Base-by-base conservation (phyloP, 306 rosid genomes). In the Crataegus laevigata region DNA sequence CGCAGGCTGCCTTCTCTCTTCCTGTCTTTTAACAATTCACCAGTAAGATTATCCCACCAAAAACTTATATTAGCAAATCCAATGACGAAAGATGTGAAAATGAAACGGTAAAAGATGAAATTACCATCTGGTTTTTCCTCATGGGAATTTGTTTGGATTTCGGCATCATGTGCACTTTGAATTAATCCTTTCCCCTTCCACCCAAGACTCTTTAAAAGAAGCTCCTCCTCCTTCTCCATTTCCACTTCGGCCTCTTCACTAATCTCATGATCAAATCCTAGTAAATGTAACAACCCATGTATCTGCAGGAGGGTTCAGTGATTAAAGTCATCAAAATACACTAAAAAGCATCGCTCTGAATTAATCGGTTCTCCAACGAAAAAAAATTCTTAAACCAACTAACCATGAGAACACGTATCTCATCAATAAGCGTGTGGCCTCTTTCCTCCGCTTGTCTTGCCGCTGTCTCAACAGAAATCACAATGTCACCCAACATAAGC, bases 211-310 rank as follows among this genome's bases (percentile, higher is more conserved):
- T 83, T 86, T 73, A 94, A 82, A 76, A 94, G 96, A 71, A 76
- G 78, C 76, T 89, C 96, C 89, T 91, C 98, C 87, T 90, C 96
- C 82, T 81, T 89, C 86, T 94, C 98, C 98, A 94, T 91, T 86
- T 94, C 98, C 64, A 59, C 72, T 86, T 94, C 96, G 45, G 98
- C 97, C 82, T 90, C 93, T 82, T 91, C 97, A 17, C 97, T 90
- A 75, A 90, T 74, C 91, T 94, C 98, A 85, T 94, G 98, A 84
- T 90, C 97, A 85, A 94, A 94, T 76, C 98, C 98, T 86, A 91
- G 70, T 81, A 94, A 93, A 91, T 91, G 97, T 83, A 94, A 84
- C 84, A 94, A 81, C 45, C 98, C 98, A 84, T 94, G 98, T 78
- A 94, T 82, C 98, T 94, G 80, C 77, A 82, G 40, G 73, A 38